Base-by-base conservation (phyloP, 495 filamentous ascomycete species). In the Bathelium albidoporum region DNA sequence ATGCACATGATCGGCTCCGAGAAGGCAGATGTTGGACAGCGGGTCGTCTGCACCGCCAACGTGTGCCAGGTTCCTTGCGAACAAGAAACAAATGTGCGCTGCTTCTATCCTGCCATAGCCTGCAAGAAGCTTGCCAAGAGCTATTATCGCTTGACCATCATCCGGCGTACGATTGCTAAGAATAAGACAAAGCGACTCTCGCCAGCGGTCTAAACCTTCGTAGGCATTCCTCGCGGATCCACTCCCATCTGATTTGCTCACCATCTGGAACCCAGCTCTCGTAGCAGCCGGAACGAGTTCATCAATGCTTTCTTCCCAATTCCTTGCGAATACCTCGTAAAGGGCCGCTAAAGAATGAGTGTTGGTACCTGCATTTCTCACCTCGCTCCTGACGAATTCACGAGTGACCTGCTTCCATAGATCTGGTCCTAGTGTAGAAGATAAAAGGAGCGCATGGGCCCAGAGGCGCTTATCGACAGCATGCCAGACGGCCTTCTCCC, bases 241-340 rank as follows among this genome's bases (percentile, higher is more conserved):
- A 58, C 81, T 75, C 28, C 81, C 78, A 64, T 83, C 77, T 31
- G 83, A 79, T 59, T 85, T 87, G 69, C 85, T 90, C 64, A 95
- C 81, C 78, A 99, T 87, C 71, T 94, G 90, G 64, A 97, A 83
- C 4, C 95, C 95, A 55, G 92, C 89, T 34, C 95, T 83, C 44
- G 94, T 95, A 62, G 92, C 94, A 26, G 87, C 87, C 11, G 94
- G 93, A n/a, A 99, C 94, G 55, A 99, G 84, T 69, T 97, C 91
- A 72, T 99, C 94, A 32, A 97, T 83, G 65, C 91, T 93, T 66
- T 97, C 95, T 62, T 97, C 93, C 64, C 87, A 83, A 69, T 96
- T 97, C 0, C 94, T 92, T 32, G 91, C 91, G 64, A 99, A 89
- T 5, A 96, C 86, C 67, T 92, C 88, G 72, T 97, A 99, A 14